phyloP scores from a whole-genome alignment of 2,329 filamentous ascomycete genomes.

The Emergomyces orientalis region DNA sequence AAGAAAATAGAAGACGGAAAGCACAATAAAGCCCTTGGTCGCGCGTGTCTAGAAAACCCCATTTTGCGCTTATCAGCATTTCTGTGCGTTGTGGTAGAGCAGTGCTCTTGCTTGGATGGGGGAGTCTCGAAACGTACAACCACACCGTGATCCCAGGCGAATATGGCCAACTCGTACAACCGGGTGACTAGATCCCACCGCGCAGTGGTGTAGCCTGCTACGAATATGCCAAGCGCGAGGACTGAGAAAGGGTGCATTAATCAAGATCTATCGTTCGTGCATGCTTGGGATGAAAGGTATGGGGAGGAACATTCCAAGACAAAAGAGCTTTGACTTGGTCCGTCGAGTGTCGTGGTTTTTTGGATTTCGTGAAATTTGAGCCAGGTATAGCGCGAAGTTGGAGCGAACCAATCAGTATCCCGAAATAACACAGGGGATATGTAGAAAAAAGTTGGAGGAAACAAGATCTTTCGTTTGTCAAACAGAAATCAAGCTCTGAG shows the following conservation, averaged over 20 bases:
- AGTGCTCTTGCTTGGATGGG: neutral
- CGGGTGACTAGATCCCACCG: conserved; percentile 97
- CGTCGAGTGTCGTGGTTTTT: neutral
- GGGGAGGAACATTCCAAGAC: neutral
- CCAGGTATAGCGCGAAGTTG: neutral
- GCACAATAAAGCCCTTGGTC: conserved; percentile 70
- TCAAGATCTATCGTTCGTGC: conserved; percentile 25
- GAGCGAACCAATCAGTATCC: neutral
- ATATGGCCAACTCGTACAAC: conserved; percentile 91
- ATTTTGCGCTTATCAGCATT: conserved; percentile 5
- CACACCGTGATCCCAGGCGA: conserved; percentile 97
- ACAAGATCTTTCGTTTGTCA: neutral
- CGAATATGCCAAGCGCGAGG: conserved; percentile 93
- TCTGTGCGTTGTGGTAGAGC: neutral
- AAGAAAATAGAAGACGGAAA: conserved; percentile 76
- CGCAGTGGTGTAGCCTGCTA: conserved; percentile 98
- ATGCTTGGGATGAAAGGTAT: conserved; percentile 20
- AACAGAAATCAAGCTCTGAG: neutral
- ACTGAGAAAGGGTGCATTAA: conserved; percentile 95
- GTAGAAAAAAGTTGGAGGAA: neutral
- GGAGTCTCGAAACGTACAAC: conserved; percentile 54
- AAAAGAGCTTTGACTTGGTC: neutral
- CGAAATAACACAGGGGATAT: neutral
- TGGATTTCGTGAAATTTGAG: neutral
- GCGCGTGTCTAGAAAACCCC: conserved; percentile 57